A percentile compares a stretch with the other conserved stretches of the same genome.
Conservation (phyloP, 352 stramenopile genomes). For the Elongisporangium prolatum region DNA sequence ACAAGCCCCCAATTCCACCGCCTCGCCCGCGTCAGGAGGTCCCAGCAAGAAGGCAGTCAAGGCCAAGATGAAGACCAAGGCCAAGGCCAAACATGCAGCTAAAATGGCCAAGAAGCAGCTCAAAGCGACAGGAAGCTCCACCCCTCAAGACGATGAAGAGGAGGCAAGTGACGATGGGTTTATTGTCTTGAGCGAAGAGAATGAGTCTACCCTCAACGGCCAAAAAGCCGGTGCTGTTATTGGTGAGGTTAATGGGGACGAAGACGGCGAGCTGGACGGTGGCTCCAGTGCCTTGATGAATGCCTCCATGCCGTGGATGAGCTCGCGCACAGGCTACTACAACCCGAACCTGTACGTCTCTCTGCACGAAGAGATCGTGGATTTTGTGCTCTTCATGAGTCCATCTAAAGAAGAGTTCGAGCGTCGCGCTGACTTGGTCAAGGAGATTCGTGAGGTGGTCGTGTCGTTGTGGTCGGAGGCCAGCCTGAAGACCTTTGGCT, state of each 20-base stretch:
- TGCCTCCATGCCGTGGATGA: constrained; percentile 69
- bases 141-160: not conserved
- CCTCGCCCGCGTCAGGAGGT: not conserved
- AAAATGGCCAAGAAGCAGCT: not conserved
- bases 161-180: not conserved
- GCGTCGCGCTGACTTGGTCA: constrained; percentile 60
- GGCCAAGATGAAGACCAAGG: not conserved
- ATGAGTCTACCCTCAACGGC: not conserved
- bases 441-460: constrained; percentile 67
- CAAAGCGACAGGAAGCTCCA: not conserved
- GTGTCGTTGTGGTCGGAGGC: constrained; percentile 47
- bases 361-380: constrained; percentile 95
- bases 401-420: constrained; percentile 75
- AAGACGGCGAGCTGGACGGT: constrained; percentile 22
- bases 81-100: not conserved
- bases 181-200: not conserved
- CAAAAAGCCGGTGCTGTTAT: not conserved
- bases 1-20: not conserved
- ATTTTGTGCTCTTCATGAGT: constrained; percentile 91
- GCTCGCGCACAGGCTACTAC: constrained; percentile 46
- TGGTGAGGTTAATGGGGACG: not conserved
- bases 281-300: constrained; percentile 24
- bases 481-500: constrained; percentile 90
- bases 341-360: constrained; percentile 75
- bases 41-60: not conserved